phyloP scores from a whole-genome alignment of 2,329 filamentous ascomycete species.

The Ophioceras dolichostomum region DNA sequence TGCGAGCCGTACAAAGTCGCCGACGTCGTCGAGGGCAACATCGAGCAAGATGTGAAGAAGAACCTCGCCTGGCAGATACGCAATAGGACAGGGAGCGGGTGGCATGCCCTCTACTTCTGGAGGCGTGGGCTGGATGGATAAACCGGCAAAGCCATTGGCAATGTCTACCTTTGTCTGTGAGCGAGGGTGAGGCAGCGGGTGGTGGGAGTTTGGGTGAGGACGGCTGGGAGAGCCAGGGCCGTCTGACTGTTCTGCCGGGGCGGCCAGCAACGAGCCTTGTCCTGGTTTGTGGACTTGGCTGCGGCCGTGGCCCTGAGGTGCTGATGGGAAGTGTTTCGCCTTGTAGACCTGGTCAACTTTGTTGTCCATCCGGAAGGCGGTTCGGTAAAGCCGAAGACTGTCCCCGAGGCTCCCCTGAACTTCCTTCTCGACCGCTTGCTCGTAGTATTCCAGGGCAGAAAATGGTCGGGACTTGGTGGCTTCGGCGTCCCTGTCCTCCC shows the following conservation, averaged over 20 bases:
- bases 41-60: slow-evolving; percentile 66
- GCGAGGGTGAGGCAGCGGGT: slow-evolving; percentile 5
- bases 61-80: slow-evolving; percentile 70
- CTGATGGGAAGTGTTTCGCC: slow-evolving; percentile 63
- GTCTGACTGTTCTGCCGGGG: no score
- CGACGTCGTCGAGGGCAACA: slow-evolving; percentile 62
- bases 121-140: slow-evolving; percentile 55
- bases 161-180: no score
- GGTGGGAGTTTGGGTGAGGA: slow-evolving; percentile 32
- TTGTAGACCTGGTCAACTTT: slow-evolving; percentile 78
- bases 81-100: slow-evolving; percentile 68
- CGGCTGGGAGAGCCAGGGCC: no score
- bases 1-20: slow-evolving; percentile 61
- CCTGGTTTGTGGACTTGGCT: no score
- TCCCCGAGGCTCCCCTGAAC: slow-evolving; percentile 75
- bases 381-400: slow-evolving; percentile 77
- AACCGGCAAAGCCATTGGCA: slow-evolving; percentile 58
- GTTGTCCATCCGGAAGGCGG: slow-evolving; percentile 82
- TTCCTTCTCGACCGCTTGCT: slow-evolving; percentile 83
- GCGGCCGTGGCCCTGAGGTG: no score
- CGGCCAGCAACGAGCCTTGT: no score
- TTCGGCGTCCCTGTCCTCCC: not conserved
- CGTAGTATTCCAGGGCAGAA: slow-evolving; percentile 85
- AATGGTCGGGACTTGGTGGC: slow-evolving; percentile 33
- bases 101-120: slow-evolving; percentile 61